These are phyloP conservation scores for Crithidia brevicula DNA, from an alignment of 208 protist species.

Conservation along the genomic window DNA sequence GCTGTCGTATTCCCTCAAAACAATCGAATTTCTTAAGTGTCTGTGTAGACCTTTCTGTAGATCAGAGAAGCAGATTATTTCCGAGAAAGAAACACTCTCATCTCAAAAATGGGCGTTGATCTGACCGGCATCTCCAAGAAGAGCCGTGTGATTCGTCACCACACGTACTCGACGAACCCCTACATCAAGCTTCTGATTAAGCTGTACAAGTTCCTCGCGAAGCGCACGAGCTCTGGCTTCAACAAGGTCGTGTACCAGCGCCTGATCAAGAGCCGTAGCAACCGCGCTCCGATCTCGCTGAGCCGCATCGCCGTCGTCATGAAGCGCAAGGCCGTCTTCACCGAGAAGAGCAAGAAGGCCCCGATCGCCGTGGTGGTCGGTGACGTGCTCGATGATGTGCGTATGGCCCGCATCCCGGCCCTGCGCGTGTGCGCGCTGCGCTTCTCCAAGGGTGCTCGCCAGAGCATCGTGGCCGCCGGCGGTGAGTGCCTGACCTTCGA, in stretches of 20 bases:
- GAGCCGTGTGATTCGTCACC: constrained; percentile 92
- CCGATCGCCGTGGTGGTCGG: constrained; percentile 98
- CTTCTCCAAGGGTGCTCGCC: constrained; percentile 98
- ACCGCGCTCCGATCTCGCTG: constrained; percentile 97
- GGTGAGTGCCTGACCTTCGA: constrained; percentile 99
- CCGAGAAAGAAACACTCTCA: constrained; percentile 21
- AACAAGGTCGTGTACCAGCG: constrained; percentile 98
- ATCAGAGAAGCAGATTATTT: constrained; percentile 20
- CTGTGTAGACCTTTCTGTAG: constrained; percentile 22
- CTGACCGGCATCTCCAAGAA: constrained; percentile 91
- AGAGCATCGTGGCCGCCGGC: constrained; percentile 98
- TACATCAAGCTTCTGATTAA: constrained; percentile 99
- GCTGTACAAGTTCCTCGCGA: constrained; percentile 99
- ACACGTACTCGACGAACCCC: constrained; percentile 96
- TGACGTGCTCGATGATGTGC: constrained; percentile 99
- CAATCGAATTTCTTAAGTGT: background rate
- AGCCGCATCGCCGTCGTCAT: constrained; percentile 95
- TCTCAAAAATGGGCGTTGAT: constrained; percentile 87
- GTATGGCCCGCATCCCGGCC: constrained; percentile 96
- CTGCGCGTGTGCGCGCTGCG: constrained; percentile 98
- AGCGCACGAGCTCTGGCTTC: constrained; percentile 98
- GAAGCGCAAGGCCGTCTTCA: constrained; percentile 90
- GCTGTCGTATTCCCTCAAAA: no score
- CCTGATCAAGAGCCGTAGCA: constrained; percentile 96
- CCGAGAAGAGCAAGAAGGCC: constrained; percentile 77